Evolutionary conservation across 164 flowering plant species (phyloP).

Genomic region (Umbellularia californica): DNA sequence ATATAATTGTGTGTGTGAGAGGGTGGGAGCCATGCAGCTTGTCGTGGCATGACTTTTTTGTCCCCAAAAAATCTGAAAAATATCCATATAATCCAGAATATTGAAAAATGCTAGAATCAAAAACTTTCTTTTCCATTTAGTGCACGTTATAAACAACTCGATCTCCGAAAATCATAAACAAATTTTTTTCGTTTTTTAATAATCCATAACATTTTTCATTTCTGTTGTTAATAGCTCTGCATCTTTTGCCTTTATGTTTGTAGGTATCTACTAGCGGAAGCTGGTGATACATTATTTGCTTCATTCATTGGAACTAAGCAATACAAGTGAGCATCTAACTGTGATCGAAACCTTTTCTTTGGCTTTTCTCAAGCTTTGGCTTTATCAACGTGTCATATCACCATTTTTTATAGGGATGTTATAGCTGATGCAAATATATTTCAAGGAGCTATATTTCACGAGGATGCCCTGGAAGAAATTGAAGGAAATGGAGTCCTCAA

Average conservation of each 20-base stretch:
- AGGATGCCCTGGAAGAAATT: slow-evolving; percentile 53
- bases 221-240: no score
- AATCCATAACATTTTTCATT: neutral
- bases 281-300: slow-evolving; percentile 97
- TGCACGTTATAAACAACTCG: no score
- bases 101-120: no score
- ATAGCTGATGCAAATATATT: slow-evolving; percentile 90
- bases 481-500: slow-evolving; percentile 37
- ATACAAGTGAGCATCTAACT: slow-evolving; percentile 59
- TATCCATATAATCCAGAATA: no score
- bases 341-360: neutral
- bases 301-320: slow-evolving; percentile 95
- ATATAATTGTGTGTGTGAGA: no score
- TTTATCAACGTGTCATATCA: slow-evolving; percentile 4
- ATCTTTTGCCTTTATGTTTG: slow-evolving; percentile 8
- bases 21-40: no score
- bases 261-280: slow-evolving; percentile 93
- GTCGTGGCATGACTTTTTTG: no score
- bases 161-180: neutral
- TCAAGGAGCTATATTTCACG: slow-evolving; percentile 94
- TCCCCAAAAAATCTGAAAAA: no score
- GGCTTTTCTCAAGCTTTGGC: neutral
- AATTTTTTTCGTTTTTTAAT: no score
- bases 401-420: slow-evolving; percentile 52
- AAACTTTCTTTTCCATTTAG: no score